Evolutionary conservation across 305 asterid genomes (phyloP).

Genomic region (Solanum aculeatissimum): DNA sequence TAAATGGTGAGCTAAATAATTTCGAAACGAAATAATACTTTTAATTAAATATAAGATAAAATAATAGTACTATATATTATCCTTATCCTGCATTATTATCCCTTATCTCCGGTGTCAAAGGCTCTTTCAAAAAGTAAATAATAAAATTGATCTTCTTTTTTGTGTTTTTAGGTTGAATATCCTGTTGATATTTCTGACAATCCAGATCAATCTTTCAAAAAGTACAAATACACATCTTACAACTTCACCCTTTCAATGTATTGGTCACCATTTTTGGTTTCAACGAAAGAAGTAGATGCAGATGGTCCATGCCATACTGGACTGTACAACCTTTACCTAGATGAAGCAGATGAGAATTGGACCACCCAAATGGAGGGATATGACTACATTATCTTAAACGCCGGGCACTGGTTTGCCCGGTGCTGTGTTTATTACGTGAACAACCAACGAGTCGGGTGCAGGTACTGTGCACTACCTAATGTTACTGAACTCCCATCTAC

Average conservation of each 20-base stretch:
- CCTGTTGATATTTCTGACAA: constrained; percentile 37
- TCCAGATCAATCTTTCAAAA: constrained; percentile 42
- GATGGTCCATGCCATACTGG: constrained; percentile 26
- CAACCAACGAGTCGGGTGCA: constrained; percentile 20
- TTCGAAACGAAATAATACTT: not conserved
- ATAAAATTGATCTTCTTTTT: not conserved
- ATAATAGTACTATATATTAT: too few relatives aligned
- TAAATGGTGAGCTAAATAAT: too few relatives aligned
- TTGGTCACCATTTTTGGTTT: constrained; percentile 54
- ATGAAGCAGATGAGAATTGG: constrained; percentile 30
- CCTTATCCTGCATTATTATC: too few relatives aligned
- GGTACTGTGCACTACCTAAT: constrained; percentile 8
- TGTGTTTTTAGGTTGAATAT: constrained; percentile 16
- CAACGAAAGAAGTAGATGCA: constrained; percentile 10
- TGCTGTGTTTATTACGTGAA: constrained; percentile 23
- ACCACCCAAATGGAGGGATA: constrained; percentile 17
- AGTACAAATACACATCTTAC: constrained; percentile 18
- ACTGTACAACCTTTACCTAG: constrained; percentile 29
- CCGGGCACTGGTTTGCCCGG: constrained; percentile 34
- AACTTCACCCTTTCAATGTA: constrained; percentile 54
- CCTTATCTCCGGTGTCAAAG: too few relatives aligned
- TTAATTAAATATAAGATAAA: not conserved
- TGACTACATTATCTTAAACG: constrained; percentile 24
- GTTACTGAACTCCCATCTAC: constrained; percentile 18
- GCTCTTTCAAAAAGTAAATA: not conserved